A percentile compares a stretch with the other conserved stretches of the same genome.
phyloP scores from a whole-genome alignment of 352 stramenopile genomes.

The Phytophthora foliorum region DNA sequence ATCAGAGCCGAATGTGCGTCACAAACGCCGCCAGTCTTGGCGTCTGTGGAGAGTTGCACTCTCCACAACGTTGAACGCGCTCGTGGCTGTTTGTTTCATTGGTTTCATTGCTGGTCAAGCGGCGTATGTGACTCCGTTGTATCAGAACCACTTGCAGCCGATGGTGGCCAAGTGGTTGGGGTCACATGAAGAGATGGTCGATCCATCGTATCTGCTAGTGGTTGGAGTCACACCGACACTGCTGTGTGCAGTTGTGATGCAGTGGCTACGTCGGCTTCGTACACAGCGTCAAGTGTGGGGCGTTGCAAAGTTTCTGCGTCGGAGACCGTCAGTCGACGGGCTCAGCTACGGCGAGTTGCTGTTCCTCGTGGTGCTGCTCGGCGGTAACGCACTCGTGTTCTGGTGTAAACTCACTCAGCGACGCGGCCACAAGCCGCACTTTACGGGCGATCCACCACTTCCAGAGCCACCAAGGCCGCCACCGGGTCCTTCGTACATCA shows the following conservation, averaged over 20 bases:
- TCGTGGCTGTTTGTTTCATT: constrained; percentile 19
- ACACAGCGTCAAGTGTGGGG: constrained; percentile 12
- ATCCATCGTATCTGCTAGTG: constrained; percentile 60
- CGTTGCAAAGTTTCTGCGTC: constrained; percentile 19
- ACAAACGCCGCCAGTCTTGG: not conserved
- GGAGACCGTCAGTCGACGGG: constrained; percentile 14
- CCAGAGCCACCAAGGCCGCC: not conserved
- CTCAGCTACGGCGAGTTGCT: constrained; percentile 48
- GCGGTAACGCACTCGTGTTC: constrained; percentile 47
- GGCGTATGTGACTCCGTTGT: constrained; percentile 36
- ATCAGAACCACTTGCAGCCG: constrained; percentile 27
- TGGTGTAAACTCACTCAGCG: constrained; percentile 25
- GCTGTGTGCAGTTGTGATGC: constrained; percentile 37
- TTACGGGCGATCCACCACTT: constrained; percentile 7
- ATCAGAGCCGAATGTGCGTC: not conserved
- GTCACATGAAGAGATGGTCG: constrained; percentile 56
- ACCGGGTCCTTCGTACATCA: constrained; percentile 16
- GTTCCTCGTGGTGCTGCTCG: constrained; percentile 34
- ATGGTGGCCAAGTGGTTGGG: constrained; percentile 30
- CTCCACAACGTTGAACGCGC: constrained; percentile 4
- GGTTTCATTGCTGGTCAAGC: constrained; percentile 29
- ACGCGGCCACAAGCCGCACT: constrained; percentile 15
- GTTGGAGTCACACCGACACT: constrained; percentile 52
- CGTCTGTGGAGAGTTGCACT: constrained; percentile 6
- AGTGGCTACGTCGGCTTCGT: constrained; percentile 38